These are phyloP conservation scores for Penicillium salamii DNA, from an alignment of 495 filamentous ascomycete species.

Conservation along the genomic window DNA sequence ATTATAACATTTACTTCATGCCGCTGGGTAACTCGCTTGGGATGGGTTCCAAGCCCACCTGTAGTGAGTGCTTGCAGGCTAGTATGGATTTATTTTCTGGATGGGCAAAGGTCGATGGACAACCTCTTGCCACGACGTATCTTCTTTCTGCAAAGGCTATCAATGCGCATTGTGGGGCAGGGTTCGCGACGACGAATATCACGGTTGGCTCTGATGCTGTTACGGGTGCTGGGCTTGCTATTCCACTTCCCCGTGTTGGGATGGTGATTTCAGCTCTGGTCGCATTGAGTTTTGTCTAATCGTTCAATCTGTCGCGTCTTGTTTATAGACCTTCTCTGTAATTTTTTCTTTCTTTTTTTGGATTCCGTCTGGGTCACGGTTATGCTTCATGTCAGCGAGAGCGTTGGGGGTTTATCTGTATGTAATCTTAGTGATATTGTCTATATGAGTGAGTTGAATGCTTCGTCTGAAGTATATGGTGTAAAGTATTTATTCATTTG, in stretches of 20 bases:
- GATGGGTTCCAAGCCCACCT: constrained; percentile 60
- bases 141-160: constrained; percentile 60
- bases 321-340: constrained; percentile 4
- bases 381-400: constrained; percentile 27
- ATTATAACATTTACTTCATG: constrained; percentile 78
- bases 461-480: neutral
- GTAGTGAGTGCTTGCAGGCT: constrained; percentile 62
- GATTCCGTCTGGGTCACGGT: constrained; percentile 5
- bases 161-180: constrained; percentile 61
- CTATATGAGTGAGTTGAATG: constrained; percentile 2
- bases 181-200: constrained; percentile 60
- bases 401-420: constrained; percentile 6
- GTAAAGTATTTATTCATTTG: neutral
- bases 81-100: constrained; percentile 68
- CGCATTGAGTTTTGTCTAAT: neutral
- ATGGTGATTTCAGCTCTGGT: neutral
- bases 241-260: constrained; percentile 1
- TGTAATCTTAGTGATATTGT: constrained; percentile 6
- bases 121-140: constrained; percentile 59
- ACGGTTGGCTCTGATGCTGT: constrained; percentile 34
- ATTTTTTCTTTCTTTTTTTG: constrained; percentile 7
- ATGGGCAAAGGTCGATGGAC: constrained; percentile 56
- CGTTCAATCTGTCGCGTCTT: neutral
- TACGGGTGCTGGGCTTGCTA: constrained; percentile 11
- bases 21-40: constrained; percentile 73